These are phyloP conservation scores for Dictyostelium intermedium DNA, from an alignment of 78 protist species.

Conservation along the genomic window DNA sequence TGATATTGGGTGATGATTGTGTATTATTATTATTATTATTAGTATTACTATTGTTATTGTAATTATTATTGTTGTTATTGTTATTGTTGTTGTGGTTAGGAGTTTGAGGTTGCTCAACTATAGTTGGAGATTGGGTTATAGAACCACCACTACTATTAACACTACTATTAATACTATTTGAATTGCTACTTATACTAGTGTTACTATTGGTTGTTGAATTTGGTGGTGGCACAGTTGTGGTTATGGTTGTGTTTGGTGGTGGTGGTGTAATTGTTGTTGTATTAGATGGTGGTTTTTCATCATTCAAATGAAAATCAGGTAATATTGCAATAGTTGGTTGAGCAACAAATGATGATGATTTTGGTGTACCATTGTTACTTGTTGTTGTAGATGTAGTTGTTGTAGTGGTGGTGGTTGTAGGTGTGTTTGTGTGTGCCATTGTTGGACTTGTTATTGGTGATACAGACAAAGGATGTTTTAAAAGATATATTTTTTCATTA, in stretches of 20 bases:
- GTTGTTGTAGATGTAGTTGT: background rate
- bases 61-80: background rate
- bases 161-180: background rate
- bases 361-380: background rate
- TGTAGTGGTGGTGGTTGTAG: background rate
- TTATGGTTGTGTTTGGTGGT: background rate
- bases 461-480: background rate
- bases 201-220: background rate
- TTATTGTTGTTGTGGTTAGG: background rate
- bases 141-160: background rate
- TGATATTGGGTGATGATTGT: background rate
- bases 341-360: background rate
- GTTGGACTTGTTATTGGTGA: background rate
- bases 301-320: constrained; percentile 10
- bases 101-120: background rate
- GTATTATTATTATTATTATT: background rate
- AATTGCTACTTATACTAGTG: background rate
- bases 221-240: background rate
- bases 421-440: background rate
- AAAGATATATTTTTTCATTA: background rate
- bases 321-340: constrained; percentile 47
- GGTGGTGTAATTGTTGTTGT: background rate
- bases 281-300: background rate
- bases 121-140: background rate
- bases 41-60: background rate